Percentiles rank a stretch among this genome's conserved stretches.
phyloP scores from a whole-genome alignment of 805 yeast genomes.

The Naumovozyma dairenensis region DNA sequence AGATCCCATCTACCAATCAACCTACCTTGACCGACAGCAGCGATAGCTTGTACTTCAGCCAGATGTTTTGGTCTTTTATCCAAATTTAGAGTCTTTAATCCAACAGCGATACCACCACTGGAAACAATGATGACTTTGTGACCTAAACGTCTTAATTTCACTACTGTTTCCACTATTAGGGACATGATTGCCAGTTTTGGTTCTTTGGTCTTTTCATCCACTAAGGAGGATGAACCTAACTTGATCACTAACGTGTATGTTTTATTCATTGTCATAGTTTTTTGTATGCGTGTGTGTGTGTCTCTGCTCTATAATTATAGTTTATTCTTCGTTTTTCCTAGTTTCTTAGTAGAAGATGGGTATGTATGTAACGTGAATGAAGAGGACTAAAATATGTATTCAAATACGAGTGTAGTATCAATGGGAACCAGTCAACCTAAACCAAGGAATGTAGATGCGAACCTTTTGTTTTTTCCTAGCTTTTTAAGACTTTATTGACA shows the following conservation, averaged over 20 bases:
- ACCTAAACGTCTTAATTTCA: conserved; percentile 71
- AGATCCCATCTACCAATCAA: conserved; percentile 88
- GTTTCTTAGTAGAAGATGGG: too few relatives aligned
- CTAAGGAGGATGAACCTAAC: conserved; percentile 82
- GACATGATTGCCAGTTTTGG: conserved; percentile 90
- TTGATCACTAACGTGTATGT: conserved; percentile 45
- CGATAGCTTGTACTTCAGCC: conserved; percentile 82
- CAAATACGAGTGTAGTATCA: too few relatives aligned
- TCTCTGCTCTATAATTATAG: too few relatives aligned
- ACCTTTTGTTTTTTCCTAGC: too few relatives aligned
- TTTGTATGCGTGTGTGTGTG: too few relatives aligned
- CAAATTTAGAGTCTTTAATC: conserved; percentile 65
- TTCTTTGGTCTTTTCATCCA: conserved; percentile 82
- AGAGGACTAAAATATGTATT: too few relatives aligned
- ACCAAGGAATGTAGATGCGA: too few relatives aligned
- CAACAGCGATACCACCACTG: conserved; percentile 95
- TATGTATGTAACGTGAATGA: too few relatives aligned
- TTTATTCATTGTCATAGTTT: conserved; percentile 6
- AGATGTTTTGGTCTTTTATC: conserved; percentile 63
- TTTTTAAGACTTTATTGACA: too few relatives aligned
- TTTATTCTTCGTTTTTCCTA: too few relatives aligned
- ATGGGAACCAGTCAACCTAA: too few relatives aligned
- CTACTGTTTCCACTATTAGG: conserved; percentile 80
- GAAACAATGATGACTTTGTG: conserved; percentile 83
- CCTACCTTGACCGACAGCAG: conserved; percentile 93